Evolutionary conservation across 2,329 filamentous ascomycete genomes (phyloP).

Genomic region (Fusarium sarcochroum): DNA sequence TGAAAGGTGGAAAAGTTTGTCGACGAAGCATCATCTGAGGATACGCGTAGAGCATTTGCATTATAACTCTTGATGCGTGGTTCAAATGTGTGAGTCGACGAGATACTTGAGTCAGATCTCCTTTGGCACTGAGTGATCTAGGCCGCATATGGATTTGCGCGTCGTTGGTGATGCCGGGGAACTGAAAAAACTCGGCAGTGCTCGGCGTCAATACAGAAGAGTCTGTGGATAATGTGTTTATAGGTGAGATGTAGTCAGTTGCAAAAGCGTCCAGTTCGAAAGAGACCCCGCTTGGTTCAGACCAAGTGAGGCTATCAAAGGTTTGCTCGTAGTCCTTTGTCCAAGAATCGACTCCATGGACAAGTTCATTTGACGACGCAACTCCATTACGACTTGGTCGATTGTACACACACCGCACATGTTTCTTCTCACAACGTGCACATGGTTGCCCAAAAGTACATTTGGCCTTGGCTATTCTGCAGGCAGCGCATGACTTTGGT

Average conservation of each 20-base stretch:
- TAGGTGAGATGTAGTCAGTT: not conserved
- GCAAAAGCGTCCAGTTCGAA: not conserved
- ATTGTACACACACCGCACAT: constrained; percentile 33
- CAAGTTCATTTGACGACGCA: not conserved
- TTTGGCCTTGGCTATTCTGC: constrained; percentile 43
- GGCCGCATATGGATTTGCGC: not conserved
- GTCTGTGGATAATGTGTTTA: fast-evolving
- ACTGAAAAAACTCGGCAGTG: fast-evolving
- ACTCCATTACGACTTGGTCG: not conserved
- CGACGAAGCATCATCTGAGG: constrained; percentile 52
- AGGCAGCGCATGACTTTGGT: constrained; percentile 41
- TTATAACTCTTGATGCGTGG: constrained; percentile 42
- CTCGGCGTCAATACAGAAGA: not conserved
- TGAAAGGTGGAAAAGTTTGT: constrained; percentile 51
- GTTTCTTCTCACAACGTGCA: constrained; percentile 32
- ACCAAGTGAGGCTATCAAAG: not conserved
- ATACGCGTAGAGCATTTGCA: constrained; percentile 47
- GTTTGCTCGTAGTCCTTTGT: not conserved
- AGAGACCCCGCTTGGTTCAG: not conserved
- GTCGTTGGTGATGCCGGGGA: not conserved
- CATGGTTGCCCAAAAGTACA: constrained; percentile 46
- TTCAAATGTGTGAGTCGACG: constrained; percentile 16
- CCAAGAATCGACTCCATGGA: not conserved
- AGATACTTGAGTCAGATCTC: constrained; percentile 32
- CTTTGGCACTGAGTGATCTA: not conserved